These are phyloP conservation scores for Phytopythium sindhum DNA, from an alignment of 352 stramenopile species.

Conservation along the genomic window DNA sequence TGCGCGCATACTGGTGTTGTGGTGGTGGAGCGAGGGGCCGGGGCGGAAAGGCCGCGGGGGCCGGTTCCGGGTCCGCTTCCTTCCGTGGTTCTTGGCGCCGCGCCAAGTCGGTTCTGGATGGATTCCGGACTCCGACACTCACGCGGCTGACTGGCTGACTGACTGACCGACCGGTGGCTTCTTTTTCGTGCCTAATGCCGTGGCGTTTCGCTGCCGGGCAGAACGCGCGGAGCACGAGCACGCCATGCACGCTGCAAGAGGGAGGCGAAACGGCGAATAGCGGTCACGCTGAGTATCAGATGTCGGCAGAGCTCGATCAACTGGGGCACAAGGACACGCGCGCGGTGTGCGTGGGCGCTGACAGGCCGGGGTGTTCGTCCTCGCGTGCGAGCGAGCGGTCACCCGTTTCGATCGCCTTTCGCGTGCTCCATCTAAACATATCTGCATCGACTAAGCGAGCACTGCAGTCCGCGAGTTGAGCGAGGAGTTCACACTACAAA, in stretches of 20 bases:
- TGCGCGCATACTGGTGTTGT: not conserved
- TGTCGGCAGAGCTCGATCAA: not conserved
- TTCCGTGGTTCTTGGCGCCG: not conserved
- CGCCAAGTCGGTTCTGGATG: not conserved
- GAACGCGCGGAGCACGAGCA: not conserved
- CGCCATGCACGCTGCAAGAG: no score
- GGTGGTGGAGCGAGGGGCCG: not conserved
- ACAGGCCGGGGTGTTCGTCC: no score
- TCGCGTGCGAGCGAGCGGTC: no score
- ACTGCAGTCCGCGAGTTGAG: no score
- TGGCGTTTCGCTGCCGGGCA: not conserved
- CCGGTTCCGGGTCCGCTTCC: not conserved
- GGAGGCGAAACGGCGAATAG: not conserved
- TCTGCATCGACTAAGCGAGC: no score
- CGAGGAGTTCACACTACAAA: not conserved
- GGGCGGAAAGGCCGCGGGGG: not conserved
- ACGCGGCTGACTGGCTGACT: not conserved
- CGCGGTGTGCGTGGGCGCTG: no score
- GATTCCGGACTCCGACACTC: not conserved
- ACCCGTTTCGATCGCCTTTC: not conserved
- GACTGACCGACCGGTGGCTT: not conserved
- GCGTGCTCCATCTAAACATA: not conserved
- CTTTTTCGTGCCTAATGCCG: not conserved
- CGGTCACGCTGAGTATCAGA: not conserved
- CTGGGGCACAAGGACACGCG: not conserved